Evolutionary conservation across 2,329 filamentous ascomycete genomes (phyloP).

Genomic region (Triangularia verruculosa): DNA sequence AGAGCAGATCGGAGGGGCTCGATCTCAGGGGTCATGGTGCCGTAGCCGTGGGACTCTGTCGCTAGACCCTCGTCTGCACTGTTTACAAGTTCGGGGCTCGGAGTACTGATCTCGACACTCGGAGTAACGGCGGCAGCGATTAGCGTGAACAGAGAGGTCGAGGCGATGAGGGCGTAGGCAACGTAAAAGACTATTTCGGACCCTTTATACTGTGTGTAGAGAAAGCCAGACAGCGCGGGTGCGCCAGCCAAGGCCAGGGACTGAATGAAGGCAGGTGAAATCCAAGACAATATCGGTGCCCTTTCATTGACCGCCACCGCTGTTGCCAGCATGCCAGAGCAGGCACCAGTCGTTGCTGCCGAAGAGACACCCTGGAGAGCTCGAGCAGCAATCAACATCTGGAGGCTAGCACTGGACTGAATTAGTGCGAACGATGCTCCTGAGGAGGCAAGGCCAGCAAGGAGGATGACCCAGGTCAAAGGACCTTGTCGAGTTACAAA

Average conservation of each 20-base stretch:
- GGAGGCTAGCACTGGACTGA: slow-evolving; percentile 17
- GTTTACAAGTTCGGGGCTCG: not conserved
- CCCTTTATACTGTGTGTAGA: slow-evolving; percentile 17
- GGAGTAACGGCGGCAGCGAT: slow-evolving; percentile 6
- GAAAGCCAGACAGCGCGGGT: slow-evolving; percentile 17
- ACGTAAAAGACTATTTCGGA: slow-evolving; percentile 20
- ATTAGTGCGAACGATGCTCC: slow-evolving; percentile 20
- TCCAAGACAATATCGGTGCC: slow-evolving; percentile 7
- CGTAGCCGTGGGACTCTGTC: slow-evolving; percentile 18
- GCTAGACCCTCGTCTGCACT: not conserved
- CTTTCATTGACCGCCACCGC: slow-evolving; percentile 1
- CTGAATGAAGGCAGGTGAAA: slow-evolving; percentile 24
- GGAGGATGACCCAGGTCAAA: slow-evolving; percentile 13
- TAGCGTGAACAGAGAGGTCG: slow-evolving; percentile 16
- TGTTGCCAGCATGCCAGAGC: slow-evolving; percentile 17
- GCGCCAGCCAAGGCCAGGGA: slow-evolving; percentile 22
- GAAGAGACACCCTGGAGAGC: slow-evolving; percentile 25
- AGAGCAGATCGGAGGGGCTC: not conserved
- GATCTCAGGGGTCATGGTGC: slow-evolving; percentile 16
- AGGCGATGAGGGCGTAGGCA: slow-evolving; percentile 22
- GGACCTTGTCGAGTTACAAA: slow-evolving; percentile 19
- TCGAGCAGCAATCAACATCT: slow-evolving; percentile 21
- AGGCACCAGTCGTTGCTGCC: slow-evolving; percentile 20
- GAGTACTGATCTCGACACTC: not conserved
- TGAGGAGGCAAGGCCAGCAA: slow-evolving; percentile 20